phyloP scores from a whole-genome alignment of 2,329 filamentous ascomycete genomes.

The Raffaelea arxii region DNA sequence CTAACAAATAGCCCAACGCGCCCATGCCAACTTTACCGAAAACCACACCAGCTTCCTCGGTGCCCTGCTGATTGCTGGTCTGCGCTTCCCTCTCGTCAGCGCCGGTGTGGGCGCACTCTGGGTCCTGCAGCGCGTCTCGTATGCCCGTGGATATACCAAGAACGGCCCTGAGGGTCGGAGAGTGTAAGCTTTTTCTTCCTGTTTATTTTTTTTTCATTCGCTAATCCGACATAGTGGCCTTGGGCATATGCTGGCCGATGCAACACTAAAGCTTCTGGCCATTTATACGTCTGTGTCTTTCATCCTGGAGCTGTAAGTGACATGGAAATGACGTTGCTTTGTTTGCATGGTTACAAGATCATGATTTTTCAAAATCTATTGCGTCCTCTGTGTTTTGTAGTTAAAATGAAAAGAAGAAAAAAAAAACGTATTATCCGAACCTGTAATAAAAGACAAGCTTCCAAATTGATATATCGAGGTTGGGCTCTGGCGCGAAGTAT shows the following conservation, averaged over 20 bases:
- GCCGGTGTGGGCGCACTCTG: slow-evolving; percentile 42
- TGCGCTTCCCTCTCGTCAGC: slow-evolving; percentile 41
- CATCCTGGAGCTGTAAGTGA: slow-evolving; percentile 1
- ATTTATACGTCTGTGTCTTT: slow-evolving; percentile 31
- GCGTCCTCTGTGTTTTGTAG: no score
- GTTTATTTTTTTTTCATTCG: neutral
- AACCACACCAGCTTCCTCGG: slow-evolving; percentile 44
- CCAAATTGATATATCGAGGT: neutral
- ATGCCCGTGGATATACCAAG: slow-evolving; percentile 44
- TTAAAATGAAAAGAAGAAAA: neutral
- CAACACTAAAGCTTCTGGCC: slow-evolving; percentile 31
- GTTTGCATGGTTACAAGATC: no score
- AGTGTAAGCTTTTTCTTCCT: slow-evolving; percentile 20
- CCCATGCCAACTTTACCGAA: slow-evolving; percentile 56
- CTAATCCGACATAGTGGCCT: slow-evolving; percentile 20
- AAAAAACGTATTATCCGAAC: neutral
- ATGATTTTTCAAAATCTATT: no score
- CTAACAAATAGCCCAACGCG: slow-evolving; percentile 52
- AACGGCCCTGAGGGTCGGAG: slow-evolving; percentile 34
- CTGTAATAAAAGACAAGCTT: neutral
- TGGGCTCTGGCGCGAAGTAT: neutral
- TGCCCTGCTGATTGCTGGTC: slow-evolving; percentile 44
- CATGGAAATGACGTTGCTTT: no score
- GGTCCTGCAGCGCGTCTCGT: slow-evolving; percentile 41
- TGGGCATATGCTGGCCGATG: slow-evolving; percentile 24